Percentiles rank a stretch among this genome's conserved stretches.
Conservation (phyloP, 179 eudicot species). For the Amaranthus tricolor region DNA sequence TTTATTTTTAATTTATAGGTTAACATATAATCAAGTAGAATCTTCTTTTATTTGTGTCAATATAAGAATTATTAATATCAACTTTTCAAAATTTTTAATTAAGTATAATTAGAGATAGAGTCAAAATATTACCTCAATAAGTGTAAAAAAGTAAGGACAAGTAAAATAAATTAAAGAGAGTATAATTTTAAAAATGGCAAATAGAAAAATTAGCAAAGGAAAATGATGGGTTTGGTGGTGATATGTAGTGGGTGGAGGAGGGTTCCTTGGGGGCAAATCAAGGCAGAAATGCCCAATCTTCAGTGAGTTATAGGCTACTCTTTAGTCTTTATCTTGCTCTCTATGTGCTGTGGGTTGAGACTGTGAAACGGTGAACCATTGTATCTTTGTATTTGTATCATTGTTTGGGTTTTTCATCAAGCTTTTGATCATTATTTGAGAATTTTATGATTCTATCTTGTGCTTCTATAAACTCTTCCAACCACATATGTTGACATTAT, state of each 20-base stretch:
- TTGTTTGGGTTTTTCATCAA: neutral
- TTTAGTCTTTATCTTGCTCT: neutral
- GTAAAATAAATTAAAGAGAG: neutral
- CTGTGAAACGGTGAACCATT: too few relatives aligned
- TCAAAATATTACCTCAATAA: too few relatives aligned
- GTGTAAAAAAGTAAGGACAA: neutral
- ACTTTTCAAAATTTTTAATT: neutral
- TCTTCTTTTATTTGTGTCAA: neutral
- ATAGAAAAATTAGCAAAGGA: neutral
- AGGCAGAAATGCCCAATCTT: slow-evolving; percentile 21
- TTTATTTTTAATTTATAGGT: too few relatives aligned
- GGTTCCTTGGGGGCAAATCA: slow-evolving; percentile 7
- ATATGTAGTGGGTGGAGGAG: slow-evolving; percentile 25
- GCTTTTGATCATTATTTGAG: neutral
- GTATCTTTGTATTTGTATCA: neutral
- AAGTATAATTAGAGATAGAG: too few relatives aligned
- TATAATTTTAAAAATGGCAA: too few relatives aligned
- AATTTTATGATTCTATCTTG: too few relatives aligned
- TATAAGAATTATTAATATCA: neutral
- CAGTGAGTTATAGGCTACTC: slow-evolving; percentile 28
- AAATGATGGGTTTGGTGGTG: slow-evolving; percentile 29
- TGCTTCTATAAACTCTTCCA: neutral
- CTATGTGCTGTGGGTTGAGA: slow-evolving; percentile 2
- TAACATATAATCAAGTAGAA: too few relatives aligned
- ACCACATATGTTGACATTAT: neutral